Evolutionary conservation across 2,329 filamentous ascomycete species (phyloP), one percentile per base, ranked within the genome.

Genomic region (Coniochaeta sp.): DNA sequence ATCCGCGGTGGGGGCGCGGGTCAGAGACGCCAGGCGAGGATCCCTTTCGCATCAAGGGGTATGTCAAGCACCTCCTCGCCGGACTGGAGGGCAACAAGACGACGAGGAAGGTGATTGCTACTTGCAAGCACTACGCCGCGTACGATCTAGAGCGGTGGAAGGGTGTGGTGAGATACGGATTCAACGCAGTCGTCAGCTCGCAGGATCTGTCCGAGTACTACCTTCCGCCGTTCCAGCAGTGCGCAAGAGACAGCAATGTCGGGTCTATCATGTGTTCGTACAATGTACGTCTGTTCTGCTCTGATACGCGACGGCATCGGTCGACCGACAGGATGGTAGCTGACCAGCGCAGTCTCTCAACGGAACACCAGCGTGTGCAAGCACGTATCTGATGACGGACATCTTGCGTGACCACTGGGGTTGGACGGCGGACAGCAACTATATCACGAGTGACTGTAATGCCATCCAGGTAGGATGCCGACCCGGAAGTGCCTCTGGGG

Each of bases 151-250:
- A 85, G 62, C 60, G 55, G 36, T 64, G 63, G 58, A 62, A 63
- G 7, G 62, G 66, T 8, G 63, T 62, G 40, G 58, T 63, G 28
- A 68, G 69, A 17, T 66, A 68, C 60, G 58, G 69, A 44, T 70
- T 68, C 60, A 61, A 71, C 42, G 68, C 68, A 16, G 59, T 60
- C 17, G 61, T 70, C 40, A 59, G 77, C 14, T 73, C 77, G 58
- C 86, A 89, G 65, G 87, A 90, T 60, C 73, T 90, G 12, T 79
- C 81, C 0, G 87, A 89, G 66, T 90, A 89, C 71, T 89, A 88
- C 67, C 77, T 88, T 52, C 84, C 83, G 0, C 80, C 85, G 0
- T 90, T 90, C 73, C 76, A 87, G 66, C 78, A 79, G 67, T 89
- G 87, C 69, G 83, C 80, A 55, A 77, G 81, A 5, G 82, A 86